Percentiles rank a stretch among this genome's conserved stretches.
Evolutionary conservation across 2,329 filamentous ascomycete species (phyloP).

Genomic region (Lachnellula cervina): DNA sequence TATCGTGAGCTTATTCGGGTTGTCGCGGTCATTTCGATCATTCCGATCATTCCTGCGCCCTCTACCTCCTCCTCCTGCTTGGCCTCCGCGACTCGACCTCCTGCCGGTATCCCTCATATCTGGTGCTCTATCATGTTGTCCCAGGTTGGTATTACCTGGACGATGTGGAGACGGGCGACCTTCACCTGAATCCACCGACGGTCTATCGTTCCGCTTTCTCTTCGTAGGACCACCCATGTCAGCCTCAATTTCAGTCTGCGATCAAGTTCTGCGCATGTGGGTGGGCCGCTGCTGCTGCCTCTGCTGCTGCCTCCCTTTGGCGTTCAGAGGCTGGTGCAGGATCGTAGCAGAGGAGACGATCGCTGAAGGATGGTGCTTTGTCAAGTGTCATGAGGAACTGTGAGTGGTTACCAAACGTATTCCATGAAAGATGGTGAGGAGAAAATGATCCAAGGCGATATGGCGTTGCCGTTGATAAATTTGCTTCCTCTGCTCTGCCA

Average conservation of each 20-base stretch:
- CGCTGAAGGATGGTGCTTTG: not conserved
- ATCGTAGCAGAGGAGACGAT: not conserved
- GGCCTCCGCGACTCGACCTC: constrained; percentile 43
- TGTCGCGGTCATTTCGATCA: constrained; percentile 20
- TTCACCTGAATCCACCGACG: constrained; percentile 37
- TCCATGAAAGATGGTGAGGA: not conserved
- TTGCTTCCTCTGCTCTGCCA: too few relatives aligned
- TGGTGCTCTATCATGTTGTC: constrained; percentile 54
- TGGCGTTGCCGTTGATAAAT: not conserved
- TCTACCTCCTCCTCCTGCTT: constrained; percentile 27
- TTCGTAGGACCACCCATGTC: constrained; percentile 30
- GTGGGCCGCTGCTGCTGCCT: constrained; percentile 6
- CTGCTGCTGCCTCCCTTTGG: constrained; percentile 10
- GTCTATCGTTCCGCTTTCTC: constrained; percentile 33
- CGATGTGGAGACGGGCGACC: constrained; percentile 58
- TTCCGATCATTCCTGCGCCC: constrained; percentile 26
- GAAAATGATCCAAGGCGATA: not conserved
- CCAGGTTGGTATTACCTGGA: constrained; percentile 50
- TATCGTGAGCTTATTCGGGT: constrained; percentile 25
- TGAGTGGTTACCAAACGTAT: not conserved
- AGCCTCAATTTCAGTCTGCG: constrained; percentile 15
- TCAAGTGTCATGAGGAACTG: constrained; percentile 1
- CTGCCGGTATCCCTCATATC: constrained; percentile 42
- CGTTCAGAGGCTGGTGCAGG: constrained; percentile 1
- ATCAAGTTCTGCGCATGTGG: constrained; percentile 27